Evolutionary conservation across 805 yeast species (phyloP).

Genomic region (Saccharomycopsis selenospora): DNA sequence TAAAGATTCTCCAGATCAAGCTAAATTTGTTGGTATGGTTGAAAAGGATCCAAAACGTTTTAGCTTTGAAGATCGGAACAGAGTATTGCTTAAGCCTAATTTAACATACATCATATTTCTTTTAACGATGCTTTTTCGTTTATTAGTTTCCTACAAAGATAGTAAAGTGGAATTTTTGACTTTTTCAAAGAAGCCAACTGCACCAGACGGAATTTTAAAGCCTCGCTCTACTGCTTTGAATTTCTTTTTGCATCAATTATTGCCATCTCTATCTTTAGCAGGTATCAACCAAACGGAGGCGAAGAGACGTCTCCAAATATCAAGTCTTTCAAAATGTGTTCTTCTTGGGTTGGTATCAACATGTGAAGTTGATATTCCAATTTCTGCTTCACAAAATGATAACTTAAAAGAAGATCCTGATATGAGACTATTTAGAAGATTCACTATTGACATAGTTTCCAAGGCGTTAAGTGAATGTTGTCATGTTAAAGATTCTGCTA

Average conservation of each 20-base stretch:
- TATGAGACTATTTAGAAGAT: slow-evolving; percentile 64
- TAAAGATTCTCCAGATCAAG: slow-evolving; percentile 21
- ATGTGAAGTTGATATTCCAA: slow-evolving; percentile 36
- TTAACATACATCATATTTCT: slow-evolving; percentile 7
- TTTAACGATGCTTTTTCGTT: slow-evolving; percentile 37
- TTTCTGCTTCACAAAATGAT: slow-evolving; percentile 30
- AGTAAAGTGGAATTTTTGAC: slow-evolving; percentile 78
- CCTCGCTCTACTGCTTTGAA: slow-evolving; percentile 76
- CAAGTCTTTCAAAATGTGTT: slow-evolving; percentile 55
- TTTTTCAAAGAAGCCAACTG: slow-evolving; percentile 50
- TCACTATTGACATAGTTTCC: slow-evolving; percentile 59
- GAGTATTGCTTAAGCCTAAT: not conserved
- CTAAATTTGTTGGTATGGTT: slow-evolving; percentile 20
- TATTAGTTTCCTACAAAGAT: slow-evolving; percentile 69
- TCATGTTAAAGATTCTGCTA: slow-evolving; percentile 31
- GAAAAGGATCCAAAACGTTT: slow-evolving; percentile 6
- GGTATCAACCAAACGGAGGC: slow-evolving; percentile 32
- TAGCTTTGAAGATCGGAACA: not conserved
- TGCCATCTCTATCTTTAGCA: slow-evolving; percentile 45
- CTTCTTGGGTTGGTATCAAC: slow-evolving; percentile 59
- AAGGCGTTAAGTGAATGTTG: slow-evolving; percentile 53
- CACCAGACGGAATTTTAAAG: slow-evolving; percentile 33
- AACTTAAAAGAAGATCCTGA: slow-evolving; percentile 50
- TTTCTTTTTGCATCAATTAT: slow-evolving; percentile 65
- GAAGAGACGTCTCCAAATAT: slow-evolving; percentile 49